Percentiles rank a stretch among this genome's conserved stretches.
phyloP scores from a whole-genome alignment of 495 filamentous ascomycete species.

The Aspergillus indologenus region DNA sequence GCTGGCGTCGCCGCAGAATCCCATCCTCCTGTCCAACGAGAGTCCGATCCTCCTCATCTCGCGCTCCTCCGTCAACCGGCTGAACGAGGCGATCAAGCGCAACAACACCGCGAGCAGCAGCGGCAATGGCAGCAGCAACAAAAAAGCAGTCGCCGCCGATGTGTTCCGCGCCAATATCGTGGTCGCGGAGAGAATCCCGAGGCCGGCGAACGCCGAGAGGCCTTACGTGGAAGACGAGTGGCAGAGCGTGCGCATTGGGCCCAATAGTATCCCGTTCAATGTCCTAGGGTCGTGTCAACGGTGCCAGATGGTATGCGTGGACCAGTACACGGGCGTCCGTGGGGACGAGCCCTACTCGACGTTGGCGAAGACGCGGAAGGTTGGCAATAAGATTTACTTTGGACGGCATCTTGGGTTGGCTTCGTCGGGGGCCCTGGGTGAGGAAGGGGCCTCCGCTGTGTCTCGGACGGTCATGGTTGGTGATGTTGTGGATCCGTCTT shows the following conservation, averaged over 20 bases:
- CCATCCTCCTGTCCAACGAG: slow-evolving; percentile 85
- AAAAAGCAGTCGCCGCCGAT: slow-evolving; percentile 60
- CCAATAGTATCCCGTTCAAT: slow-evolving; percentile 48
- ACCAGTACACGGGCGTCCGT: slow-evolving; percentile 76
- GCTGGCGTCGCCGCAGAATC: slow-evolving; percentile 32
- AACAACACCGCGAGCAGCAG: slow-evolving; percentile 14
- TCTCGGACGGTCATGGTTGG: slow-evolving; percentile 41
- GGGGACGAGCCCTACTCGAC: slow-evolving; percentile 85
- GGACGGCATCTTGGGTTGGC: slow-evolving; percentile 65
- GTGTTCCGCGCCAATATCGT: slow-evolving; percentile 86
- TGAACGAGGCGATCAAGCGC: slow-evolving; percentile 68
- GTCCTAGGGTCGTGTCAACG: slow-evolving; percentile 79
- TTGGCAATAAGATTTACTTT: slow-evolving; percentile 81
- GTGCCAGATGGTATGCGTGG: slow-evolving; percentile 94
- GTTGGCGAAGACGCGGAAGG: slow-evolving; percentile 76
- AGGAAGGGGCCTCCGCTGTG: slow-evolving; percentile 16
- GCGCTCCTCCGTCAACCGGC: slow-evolving; percentile 68
- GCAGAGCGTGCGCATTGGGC: slow-evolving; percentile 38
- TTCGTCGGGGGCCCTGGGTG: slow-evolving; percentile 13
- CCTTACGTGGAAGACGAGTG: slow-evolving; percentile 57
- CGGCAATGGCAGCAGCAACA: slow-evolving; percentile 4
- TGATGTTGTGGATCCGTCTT: slow-evolving; percentile 37
- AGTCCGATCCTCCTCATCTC: slow-evolving; percentile 86
- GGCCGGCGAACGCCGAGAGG: slow-evolving; percentile 38
- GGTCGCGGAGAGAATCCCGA: slow-evolving; percentile 51